Percentiles rank a stretch among this genome's conserved stretches.
Evolutionary conservation across 2,329 filamentous ascomycete species (phyloP).

Genomic region (Fusarium sp.): DNA sequence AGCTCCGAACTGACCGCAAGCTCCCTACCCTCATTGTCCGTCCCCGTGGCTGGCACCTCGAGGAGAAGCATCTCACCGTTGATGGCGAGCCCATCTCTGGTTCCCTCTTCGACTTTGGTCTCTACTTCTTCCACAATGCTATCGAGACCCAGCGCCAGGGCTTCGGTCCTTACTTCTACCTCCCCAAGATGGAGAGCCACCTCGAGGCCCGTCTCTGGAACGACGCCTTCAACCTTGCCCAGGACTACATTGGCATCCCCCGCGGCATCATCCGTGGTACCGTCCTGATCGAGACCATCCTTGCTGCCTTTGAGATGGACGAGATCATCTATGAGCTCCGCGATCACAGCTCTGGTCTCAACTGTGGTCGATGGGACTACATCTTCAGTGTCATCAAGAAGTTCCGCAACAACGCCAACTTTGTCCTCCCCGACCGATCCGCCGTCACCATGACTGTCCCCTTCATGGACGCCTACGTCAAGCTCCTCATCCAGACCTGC

Average conservation of each 20-base stretch:
- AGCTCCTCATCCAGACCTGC: slow-evolving; percentile 97
- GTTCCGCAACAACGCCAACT: slow-evolving; percentile 94
- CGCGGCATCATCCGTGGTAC: slow-evolving; percentile 95
- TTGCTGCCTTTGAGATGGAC: slow-evolving; percentile 99
- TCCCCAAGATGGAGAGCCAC: slow-evolving; percentile 98
- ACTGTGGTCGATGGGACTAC: slow-evolving; percentile 99
- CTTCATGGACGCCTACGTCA: slow-evolving; percentile 97
- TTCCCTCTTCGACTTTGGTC: slow-evolving; percentile 93
- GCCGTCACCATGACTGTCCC: slow-evolving; percentile 97
- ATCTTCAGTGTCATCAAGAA: slow-evolving; percentile 99
- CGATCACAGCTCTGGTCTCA: slow-evolving; percentile 94
- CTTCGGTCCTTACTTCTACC: slow-evolving; percentile 95
- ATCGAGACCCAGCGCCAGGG: slow-evolving; percentile 86
- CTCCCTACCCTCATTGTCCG: slow-evolving; percentile 93
- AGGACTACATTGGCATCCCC: slow-evolving; percentile 91
- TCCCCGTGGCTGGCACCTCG: slow-evolving; percentile 96
- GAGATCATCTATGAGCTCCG: slow-evolving; percentile 99
- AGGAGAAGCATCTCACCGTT: slow-evolving; percentile 97
- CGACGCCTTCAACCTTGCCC: slow-evolving; percentile 94
- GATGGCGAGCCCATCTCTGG: slow-evolving; percentile 96
- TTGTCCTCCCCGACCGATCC: slow-evolving; percentile 91
- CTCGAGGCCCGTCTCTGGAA: slow-evolving; percentile 98
- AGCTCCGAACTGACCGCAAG: slow-evolving; percentile 89
- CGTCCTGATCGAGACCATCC: slow-evolving; percentile 97
- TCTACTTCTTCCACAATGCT: slow-evolving; percentile 99